phyloP scores from a whole-genome alignment of 805 yeast genomes.

The Dipodascus albidus region DNA sequence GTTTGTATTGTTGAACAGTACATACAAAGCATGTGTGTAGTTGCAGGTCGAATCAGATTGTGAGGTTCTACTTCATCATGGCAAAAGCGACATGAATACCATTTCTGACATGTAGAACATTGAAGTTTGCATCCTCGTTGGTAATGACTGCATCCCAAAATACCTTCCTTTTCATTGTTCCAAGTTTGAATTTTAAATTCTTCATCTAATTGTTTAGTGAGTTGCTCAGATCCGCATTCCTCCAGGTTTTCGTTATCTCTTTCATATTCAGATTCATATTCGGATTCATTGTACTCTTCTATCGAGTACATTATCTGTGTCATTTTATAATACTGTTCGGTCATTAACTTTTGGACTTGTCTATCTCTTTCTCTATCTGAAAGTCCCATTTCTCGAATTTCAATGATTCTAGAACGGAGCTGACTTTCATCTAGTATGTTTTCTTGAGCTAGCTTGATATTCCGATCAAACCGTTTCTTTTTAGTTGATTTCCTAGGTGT shows the following conservation, averaged over 20 bases:
- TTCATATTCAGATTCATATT: constrained; percentile 1
- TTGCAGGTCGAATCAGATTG: constrained; percentile 45
- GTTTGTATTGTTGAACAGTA: constrained; percentile 62
- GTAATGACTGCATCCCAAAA: constrained; percentile 75
- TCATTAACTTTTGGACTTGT: constrained; percentile 27
- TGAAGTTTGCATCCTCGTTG: constrained; percentile 74
- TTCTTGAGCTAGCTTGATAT: not conserved
- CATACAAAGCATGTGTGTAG: constrained; percentile 72
- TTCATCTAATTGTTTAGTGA: not conserved
- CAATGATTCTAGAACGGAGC: constrained; percentile 22
- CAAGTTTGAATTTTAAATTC: constrained; percentile 36
- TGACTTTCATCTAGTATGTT: constrained; percentile 6
- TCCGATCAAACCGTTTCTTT: not conserved
- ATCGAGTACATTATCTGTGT: not conserved
- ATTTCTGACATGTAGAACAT: constrained; percentile 60
- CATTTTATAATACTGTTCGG: constrained; percentile 20
- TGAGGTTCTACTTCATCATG: constrained; percentile 57
- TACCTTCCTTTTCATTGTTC: constrained; percentile 28
- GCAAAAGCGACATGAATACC: constrained; percentile 79
- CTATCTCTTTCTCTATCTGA: constrained; percentile 25
- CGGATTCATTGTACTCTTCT: constrained; percentile 3
- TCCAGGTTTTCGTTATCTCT: constrained; percentile 11
- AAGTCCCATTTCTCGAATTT: constrained; percentile 19
- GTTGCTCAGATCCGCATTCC: constrained; percentile 29
- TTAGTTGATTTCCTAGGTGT: not conserved